Evolutionary conservation across 2,329 filamentous ascomycete genomes (phyloP), one percentile per base, ranked within the genome.

Genomic region (Cytospora piceae): DNA sequence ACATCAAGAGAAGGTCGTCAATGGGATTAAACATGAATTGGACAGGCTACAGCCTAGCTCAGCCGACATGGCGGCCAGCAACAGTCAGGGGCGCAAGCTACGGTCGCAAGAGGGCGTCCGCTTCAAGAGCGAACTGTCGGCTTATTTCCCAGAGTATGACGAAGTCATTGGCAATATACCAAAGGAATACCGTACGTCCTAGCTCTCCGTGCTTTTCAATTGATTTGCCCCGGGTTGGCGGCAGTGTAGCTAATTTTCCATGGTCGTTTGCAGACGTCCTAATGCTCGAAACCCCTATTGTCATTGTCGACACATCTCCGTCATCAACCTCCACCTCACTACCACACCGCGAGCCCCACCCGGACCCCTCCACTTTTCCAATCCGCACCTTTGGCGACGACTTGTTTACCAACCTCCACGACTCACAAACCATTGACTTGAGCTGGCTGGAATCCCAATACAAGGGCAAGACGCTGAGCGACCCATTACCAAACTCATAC

Each of bases 131-230:
- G 94, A 97, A 74, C 83, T 98, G 68, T 90, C 93, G 46, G 86
- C 88, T 57, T 98, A 97, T 79, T 97, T 98, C 74, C 89, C 91
- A 61, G 94, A 96, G 73, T 98, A 97, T 77, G 94, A 97, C 77
- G 92, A 96, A 75, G 87, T 97, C 70, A 93, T 98, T 78, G 93
- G 92, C 68, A 92, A 96, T 74, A 89, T 92, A 69, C 87, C 89
- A 49, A 90, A 90, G 72, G 90, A 94, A 77, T 83, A 90, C 71
- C 90, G 93, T 94, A 84, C 76, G 86, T 82, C 49, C 27, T 27
- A 34, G 12, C 39, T 46, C 39, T 65, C n/a, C 20, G 22, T 39
- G 52, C 31, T 37, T 51, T 27, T 42, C 53, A 49, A n/a, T 64
- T 54, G 39, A 57, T 42, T 31, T 65, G 17, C 27, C 4, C 39